Percentiles rank a stretch among this genome's conserved stretches.
Conservation (phyloP, 2,329 filamentous ascomycete species). For the Penicillium sp. region DNA sequence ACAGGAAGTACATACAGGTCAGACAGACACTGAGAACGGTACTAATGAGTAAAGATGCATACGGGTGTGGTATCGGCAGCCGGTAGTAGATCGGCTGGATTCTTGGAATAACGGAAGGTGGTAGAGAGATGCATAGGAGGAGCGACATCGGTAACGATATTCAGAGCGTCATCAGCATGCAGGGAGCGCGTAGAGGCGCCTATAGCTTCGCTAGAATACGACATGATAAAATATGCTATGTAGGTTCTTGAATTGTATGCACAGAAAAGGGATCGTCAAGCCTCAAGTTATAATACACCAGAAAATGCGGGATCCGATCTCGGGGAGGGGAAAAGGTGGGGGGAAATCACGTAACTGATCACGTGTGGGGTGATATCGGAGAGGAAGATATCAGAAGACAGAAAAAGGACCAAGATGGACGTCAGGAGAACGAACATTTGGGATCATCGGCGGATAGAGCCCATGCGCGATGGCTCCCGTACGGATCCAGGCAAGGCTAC, state of each 20-base stretch:
- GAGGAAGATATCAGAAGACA: background rate
- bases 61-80: slow-evolving; percentile 53
- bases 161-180: slow-evolving; percentile 78
- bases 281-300: slow-evolving; percentile 17
- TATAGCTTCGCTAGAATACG: slow-evolving; percentile 19
- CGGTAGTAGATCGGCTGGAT: slow-evolving; percentile 65
- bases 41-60: slow-evolving; percentile 27
- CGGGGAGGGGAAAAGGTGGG: slow-evolving; percentile 5
- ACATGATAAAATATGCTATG: slow-evolving; percentile 29
- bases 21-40: background rate
- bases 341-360: slow-evolving; percentile 17
- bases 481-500: slow-evolving; percentile 40
- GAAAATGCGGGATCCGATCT: slow-evolving; percentile 1
- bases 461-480: slow-evolving; percentile 42
- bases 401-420: background rate
- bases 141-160: slow-evolving; percentile 73
- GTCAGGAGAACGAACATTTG: background rate
- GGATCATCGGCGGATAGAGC: slow-evolving; percentile 40
- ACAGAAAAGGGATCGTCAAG: slow-evolving; percentile 10
- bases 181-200: slow-evolving; percentile 68
- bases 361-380: slow-evolving; percentile 14
- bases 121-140: slow-evolving; percentile 89
- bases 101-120: slow-evolving; percentile 75
- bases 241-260: slow-evolving; percentile 22
- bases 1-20: background rate